A percentile compares a stretch with the other conserved stretches of the same genome.
Conservation (phyloP, 345 rosid species). For the Pugionium dolabratum region DNA sequence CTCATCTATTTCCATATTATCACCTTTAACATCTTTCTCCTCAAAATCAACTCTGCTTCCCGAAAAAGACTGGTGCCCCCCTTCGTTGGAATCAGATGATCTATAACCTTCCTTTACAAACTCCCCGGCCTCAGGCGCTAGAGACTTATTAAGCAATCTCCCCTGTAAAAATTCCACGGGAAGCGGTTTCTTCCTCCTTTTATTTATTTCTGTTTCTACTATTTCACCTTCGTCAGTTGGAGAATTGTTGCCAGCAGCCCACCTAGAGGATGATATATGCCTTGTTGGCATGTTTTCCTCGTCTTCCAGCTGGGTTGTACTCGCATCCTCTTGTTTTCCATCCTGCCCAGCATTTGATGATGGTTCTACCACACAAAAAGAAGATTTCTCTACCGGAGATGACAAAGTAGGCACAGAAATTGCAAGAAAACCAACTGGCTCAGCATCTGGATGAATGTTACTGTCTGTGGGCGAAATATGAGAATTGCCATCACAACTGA, state of each 20-base stretch:
- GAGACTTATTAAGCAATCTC: conserved; percentile 46
- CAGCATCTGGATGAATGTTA: conserved; percentile 40
- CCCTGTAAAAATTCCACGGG: conserved; percentile 46
- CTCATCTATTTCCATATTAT: conserved; percentile 70
- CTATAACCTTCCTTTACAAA: conserved; percentile 58
- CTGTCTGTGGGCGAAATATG: conserved; percentile 46
- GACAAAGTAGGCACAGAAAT: conserved; percentile 37
- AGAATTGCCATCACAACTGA: conserved; percentile 43
- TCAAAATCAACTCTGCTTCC: conserved; percentile 56
- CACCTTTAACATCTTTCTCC: conserved; percentile 59
- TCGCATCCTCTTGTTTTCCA: conserved; percentile 30
- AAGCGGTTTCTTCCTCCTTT: conserved; percentile 62
- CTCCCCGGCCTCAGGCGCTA: conserved; percentile 66
- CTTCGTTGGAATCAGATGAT: conserved; percentile 71
- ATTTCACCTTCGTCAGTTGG: conserved; percentile 91
- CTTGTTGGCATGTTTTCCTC: conserved; percentile 71
- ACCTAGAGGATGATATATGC: conserved; percentile 91
- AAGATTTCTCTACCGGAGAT: conserved; percentile 44
- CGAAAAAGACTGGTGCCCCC: conserved; percentile 46
- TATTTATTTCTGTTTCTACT: conserved; percentile 62
- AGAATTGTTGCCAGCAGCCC: conserved; percentile 90
- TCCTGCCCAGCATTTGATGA: conserved; percentile 45
- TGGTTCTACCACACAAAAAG: conserved; percentile 48
- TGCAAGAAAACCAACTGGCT: conserved; percentile 41
- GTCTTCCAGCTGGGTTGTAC: conserved; percentile 48